Percentiles rank a stretch among this genome's conserved stretches.
These are phyloP conservation scores for Prunus padus DNA, from an alignment of 306 rosid species.

Conservation along the genomic window DNA sequence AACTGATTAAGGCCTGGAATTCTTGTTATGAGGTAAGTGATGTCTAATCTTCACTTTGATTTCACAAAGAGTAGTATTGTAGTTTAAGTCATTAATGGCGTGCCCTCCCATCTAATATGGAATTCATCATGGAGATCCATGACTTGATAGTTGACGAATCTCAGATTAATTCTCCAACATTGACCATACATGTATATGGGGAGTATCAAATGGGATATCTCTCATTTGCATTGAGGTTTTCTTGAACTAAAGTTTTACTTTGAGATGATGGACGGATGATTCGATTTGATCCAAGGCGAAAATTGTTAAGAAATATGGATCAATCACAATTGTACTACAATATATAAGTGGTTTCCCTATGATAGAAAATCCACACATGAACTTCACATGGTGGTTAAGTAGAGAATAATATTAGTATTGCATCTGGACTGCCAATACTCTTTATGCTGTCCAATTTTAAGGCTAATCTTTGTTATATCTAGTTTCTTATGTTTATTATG, in stretches of 20 bases:
- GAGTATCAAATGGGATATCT: background rate
- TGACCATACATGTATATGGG: background rate
- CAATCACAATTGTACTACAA: background rate
- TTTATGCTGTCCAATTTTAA: background rate
- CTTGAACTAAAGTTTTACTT: background rate
- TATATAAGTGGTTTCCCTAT: too few species aligned
- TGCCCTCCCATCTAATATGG: background rate
- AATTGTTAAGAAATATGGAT: background rate
- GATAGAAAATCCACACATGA: background rate
- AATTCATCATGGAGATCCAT: background rate
- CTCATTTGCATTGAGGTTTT: background rate
- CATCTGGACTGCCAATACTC: background rate
- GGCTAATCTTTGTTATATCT: background rate
- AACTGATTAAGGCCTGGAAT: constrained; percentile 57
- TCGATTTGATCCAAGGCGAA: background rate
- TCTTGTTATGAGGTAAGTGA: constrained; percentile 51
- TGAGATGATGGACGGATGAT: background rate
- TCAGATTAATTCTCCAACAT: background rate
- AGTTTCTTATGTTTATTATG: background rate
- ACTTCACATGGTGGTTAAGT: background rate
- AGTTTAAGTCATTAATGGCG: background rate
- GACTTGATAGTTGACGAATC: background rate
- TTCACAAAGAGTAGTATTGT: background rate
- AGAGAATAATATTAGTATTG: background rate
- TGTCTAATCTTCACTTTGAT: background rate